Percentiles rank a stretch among this genome's conserved stretches.
Evolutionary conservation across 2,329 filamentous ascomycete species (phyloP).

Genomic region (Laburnicola sp.): DNA sequence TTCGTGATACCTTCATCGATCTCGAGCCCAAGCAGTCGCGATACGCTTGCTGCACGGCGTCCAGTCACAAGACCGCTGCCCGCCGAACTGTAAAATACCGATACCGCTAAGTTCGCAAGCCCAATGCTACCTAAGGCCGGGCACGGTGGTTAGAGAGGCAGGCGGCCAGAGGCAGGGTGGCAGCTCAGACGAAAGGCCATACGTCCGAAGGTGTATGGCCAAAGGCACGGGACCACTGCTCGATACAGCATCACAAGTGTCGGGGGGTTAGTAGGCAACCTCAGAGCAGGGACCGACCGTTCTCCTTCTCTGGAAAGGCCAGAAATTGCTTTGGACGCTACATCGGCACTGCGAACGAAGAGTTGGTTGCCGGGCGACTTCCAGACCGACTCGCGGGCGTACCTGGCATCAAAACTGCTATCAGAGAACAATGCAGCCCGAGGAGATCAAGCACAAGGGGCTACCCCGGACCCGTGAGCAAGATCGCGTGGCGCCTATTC

Average conservation of each 20-base stretch:
- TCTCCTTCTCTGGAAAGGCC: neutral
- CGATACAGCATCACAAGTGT: neutral
- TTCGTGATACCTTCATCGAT: conserved; percentile 8
- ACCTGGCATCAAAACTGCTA: conserved; percentile 7
- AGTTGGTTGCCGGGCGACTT: neutral
- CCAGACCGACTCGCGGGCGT: conserved; percentile 1
- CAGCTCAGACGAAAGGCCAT: conserved; percentile 9
- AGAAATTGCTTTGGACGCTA: neutral
- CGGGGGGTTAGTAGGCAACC: neutral
- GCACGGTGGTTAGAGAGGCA: conserved; percentile 7
- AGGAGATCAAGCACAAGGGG: conserved; percentile 9
- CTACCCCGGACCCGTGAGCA: neutral
- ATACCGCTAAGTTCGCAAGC: conserved; percentile 7
- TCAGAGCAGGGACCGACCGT: neutral
- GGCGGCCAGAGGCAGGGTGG: conserved; percentile 14
- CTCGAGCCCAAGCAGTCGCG: conserved; percentile 7
- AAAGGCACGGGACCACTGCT: conserved; percentile 3
- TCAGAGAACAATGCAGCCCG: conserved; percentile 1
- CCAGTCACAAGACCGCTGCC: conserved; percentile 7
- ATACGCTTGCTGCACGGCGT: conserved; percentile 11
- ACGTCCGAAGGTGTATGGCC: neutral
- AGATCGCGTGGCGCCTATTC: neutral
- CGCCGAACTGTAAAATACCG: conserved; percentile 11
- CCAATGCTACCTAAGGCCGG: conserved; percentile 16
- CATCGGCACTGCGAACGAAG: neutral